Evolutionary conservation across 176 grass and related monocot species (phyloP).

Genomic region (Hyparrhenia diplandra): DNA sequence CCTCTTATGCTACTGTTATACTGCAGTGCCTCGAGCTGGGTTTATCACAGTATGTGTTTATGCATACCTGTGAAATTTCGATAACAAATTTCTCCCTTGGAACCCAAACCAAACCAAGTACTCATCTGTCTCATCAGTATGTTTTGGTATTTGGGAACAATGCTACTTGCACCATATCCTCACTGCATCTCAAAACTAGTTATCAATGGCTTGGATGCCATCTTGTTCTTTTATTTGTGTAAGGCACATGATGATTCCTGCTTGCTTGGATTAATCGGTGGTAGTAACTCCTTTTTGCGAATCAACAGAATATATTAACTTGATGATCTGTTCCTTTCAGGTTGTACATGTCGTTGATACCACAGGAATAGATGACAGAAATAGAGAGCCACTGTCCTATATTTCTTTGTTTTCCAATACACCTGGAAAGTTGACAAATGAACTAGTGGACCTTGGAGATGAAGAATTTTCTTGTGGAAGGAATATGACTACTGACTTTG

Average conservation of each 20-base stretch:
- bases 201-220: neutral
- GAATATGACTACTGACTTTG: conserved; percentile 61
- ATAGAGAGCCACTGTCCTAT: conserved; percentile 59
- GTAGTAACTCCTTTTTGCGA: too few species aligned
- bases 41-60: neutral
- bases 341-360: conserved; percentile 92
- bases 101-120: neutral
- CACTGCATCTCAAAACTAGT: neutral
- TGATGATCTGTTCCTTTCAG: conserved; percentile 40
- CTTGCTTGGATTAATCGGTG: too few species aligned
- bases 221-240: neutral
- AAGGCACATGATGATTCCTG: neutral
- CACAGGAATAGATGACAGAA: conserved; percentile 47
- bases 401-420: conserved; percentile 80
- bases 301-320: too few species aligned
- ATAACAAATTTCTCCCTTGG: neutral
- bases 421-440: conserved; percentile 77
- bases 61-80: neutral
- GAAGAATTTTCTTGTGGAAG: conserved; percentile 81
- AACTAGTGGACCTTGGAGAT: conserved; percentile 53
- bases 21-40: neutral
- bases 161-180: neutral
- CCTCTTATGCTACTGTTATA: neutral
- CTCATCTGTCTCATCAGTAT: too few species aligned
- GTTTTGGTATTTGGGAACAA: too few species aligned